Evolutionary conservation across 2,329 filamentous ascomycete species (phyloP).

Genomic region (Claviceps fusiformis): DNA sequence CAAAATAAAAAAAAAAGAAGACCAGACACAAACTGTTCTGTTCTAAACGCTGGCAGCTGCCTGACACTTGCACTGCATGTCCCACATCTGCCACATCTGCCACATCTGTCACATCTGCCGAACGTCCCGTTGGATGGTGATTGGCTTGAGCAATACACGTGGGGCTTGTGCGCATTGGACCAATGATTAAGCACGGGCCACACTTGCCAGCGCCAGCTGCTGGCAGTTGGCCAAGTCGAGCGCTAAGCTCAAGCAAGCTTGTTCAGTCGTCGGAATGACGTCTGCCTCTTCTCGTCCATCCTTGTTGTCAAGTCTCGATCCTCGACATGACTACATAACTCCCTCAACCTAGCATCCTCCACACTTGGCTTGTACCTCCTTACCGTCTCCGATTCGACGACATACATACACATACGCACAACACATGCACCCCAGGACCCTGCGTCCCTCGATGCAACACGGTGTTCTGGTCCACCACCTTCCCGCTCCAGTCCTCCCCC

Average conservation of each 20-base stretch:
- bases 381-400: neutral
- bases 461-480: neutral
- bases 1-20: no score
- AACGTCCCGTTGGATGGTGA: no score
- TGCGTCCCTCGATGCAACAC: neutral
- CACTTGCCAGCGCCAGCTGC: neutral
- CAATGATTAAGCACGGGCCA: neutral
- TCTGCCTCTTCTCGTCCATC: neutral
- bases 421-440: neutral
- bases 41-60: no score
- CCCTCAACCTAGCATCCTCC: no score
- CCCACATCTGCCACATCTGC: no score
- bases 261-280: neutral
- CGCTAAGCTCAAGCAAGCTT: neutral
- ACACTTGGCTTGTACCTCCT: no score
- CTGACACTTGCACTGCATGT: no score
- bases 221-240: neutral
- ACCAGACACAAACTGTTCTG: no score
- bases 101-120: no score
- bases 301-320: neutral
- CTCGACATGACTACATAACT: no score
- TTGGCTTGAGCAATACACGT: no score
- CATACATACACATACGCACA: neutral
- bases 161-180: no score
- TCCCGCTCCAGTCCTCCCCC: neutral